Conservation (phyloP, 2,329 filamentous ascomycete genomes). For the Pleoardoris graminearum region DNA sequence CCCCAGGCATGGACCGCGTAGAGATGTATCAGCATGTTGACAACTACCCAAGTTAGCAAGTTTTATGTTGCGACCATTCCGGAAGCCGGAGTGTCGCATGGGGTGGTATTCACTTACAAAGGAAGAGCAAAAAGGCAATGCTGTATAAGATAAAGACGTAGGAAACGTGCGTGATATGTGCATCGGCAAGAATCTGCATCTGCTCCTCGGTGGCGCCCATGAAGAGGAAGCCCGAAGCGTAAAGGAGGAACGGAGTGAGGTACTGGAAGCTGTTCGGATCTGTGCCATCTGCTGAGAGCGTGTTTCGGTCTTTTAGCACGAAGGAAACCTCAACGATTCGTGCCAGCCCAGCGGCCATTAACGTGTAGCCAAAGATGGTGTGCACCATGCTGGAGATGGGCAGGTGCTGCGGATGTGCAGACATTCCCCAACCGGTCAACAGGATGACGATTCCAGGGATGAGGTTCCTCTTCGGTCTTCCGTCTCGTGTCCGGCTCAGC, state of each 20-base stretch:
- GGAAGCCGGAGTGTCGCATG: not conserved
- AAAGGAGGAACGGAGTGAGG: conserved; percentile 74
- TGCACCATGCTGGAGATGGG: conserved; percentile 87
- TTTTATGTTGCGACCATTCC: not conserved
- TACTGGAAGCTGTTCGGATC: conserved; percentile 75
- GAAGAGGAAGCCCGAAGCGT: conserved; percentile 91
- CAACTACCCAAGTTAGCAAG: conserved; percentile 54
- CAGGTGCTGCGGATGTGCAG: conserved; percentile 81
- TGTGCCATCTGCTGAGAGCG: conserved; percentile 67
- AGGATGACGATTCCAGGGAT: conserved; percentile 89
- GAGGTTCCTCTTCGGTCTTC: conserved; percentile 87
- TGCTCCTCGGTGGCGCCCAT: conserved; percentile 98
- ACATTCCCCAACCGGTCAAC: conserved; percentile 95
- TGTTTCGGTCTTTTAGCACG: conserved; percentile 72
- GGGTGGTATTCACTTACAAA: conserved; percentile 61
- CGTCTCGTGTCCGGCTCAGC: conserved; percentile 82
- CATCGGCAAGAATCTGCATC: conserved; percentile 74
- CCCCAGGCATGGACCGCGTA: conserved; percentile 70
- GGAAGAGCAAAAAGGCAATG: conserved; percentile 84
- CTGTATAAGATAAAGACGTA: conserved; percentile 93
- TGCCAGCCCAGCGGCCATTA: conserved; percentile 85
- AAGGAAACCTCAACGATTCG: conserved; percentile 92
- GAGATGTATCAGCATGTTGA: conserved; percentile 80
- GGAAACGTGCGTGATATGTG: conserved; percentile 82
- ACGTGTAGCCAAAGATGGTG: conserved; percentile 85